Base-by-base conservation (phyloP, 2,329 filamentous ascomycete genomes). In the Aspergillus phoenicis region DNA sequence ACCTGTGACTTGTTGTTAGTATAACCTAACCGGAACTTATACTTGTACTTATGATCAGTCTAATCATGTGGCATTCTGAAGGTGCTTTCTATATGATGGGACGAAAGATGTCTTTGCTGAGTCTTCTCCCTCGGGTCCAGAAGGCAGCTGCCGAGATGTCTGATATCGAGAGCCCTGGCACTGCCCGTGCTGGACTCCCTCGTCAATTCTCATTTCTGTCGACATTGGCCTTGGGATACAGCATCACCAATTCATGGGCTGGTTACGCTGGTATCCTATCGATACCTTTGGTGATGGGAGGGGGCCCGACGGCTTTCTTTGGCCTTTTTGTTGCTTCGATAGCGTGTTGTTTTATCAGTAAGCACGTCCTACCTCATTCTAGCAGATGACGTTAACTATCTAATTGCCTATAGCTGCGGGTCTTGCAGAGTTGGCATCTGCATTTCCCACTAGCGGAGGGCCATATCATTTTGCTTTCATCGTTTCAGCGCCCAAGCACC, bases 391-490 rank as follows among this genome's bases (percentile, higher is more conserved):
- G 5, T 30, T n/a, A 8, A 2, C 20, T 20, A 20, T 20, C 20
- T 2, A 20, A 2, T 20, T 20, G 20, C 4, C 8, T 0, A 22
- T 48, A 56, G 53, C n/a, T 52, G 15, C n/a, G 7, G 64, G 64
- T 3, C 48, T 66, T n/a, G 63, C 59, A 1, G 64, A 66, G 39
- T 38, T 66, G 20, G 61, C 54, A 6, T 65, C 64, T 24, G 64
- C 64, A 8, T 62, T 65, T 33, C 61, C 64, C 1, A 62, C 63
- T 3, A 57, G 52, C 5, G 64, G 64, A 5, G 64, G 73, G 5
- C 73, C 73, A 57, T 75, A 75, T 52, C 72, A 75, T 57, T 73
- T 72, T 47, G 69, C 67, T 1, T 75, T 63, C 58, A 71, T 74
- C 59, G 62, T 72, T 0, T 52, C 63, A 4, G 53, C 66, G 1